Evolutionary conservation across 306 rosid genomes (phyloP).

Genomic region (Leucaena leucocephala): DNA sequence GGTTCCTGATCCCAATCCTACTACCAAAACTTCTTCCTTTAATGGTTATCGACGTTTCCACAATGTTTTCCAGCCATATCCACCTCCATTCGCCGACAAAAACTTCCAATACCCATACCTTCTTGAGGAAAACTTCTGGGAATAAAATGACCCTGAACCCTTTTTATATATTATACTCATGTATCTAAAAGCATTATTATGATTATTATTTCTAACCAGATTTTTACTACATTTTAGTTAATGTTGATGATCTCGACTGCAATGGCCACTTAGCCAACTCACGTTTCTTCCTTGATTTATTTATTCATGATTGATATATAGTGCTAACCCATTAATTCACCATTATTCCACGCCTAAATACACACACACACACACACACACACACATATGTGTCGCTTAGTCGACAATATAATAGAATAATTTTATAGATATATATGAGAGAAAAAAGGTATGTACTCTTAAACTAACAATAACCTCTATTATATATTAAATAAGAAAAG

Average conservation of each 20-base stretch:
- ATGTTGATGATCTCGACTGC: neutral
- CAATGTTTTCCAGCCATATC: too few species aligned
- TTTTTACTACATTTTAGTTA: neutral
- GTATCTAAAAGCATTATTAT: too few species aligned
- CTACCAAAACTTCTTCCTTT: too few species aligned
- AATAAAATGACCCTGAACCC: too few species aligned
- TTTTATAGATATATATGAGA: neutral
- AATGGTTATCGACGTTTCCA: too few species aligned
- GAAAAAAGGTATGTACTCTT: neutral
- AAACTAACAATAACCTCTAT: neutral
- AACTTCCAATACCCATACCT: too few species aligned
- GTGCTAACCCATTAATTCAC: constrained; percentile 3
- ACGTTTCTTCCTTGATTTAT: neutral
- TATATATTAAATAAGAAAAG: neutral
- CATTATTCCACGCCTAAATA: neutral
- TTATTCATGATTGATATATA: neutral
- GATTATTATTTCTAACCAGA: too few species aligned
- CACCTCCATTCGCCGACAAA: too few species aligned
- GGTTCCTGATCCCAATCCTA: too few species aligned
- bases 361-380: neutral
- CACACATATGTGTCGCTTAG: neutral
- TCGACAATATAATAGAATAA: neutral
- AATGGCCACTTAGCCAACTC: neutral
- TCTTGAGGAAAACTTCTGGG: too few species aligned
- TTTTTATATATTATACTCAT: too few species aligned